phyloP scores from a whole-genome alignment of 139 green algal genomes.

The Chlorella sp. region DNA sequence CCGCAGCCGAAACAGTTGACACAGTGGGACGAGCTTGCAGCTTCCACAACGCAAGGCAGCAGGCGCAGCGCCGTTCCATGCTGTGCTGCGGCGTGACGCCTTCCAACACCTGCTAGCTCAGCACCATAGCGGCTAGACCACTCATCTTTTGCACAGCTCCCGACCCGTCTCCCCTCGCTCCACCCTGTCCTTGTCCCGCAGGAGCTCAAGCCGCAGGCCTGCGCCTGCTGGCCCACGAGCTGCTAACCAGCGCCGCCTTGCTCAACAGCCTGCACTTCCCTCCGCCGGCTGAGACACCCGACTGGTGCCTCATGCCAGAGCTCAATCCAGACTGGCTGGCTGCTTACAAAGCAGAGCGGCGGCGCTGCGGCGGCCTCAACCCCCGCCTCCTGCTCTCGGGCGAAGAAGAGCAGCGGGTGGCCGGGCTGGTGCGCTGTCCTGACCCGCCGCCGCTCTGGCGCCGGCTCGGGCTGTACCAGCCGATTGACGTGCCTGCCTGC shows the following conservation, averaged over 20 bases:
- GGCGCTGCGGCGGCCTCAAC: constrained; percentile 8
- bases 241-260: constrained; percentile 46
- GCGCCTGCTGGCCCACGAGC: constrained; percentile 40
- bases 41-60: too few relatives aligned
- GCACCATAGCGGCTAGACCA: too few relatives aligned
- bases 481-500: constrained; percentile 16
- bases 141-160: neutral
- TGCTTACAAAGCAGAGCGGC: constrained; percentile 27
- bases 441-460: neutral
- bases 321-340: neutral
- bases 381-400: constrained; percentile 20
- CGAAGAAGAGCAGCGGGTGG: constrained; percentile 31
- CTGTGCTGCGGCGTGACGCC: too few relatives aligned
- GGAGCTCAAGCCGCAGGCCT: constrained; percentile 51
- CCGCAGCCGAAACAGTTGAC: too few relatives aligned
- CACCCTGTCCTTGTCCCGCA: neutral
- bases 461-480: neutral
- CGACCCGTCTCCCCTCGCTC: neutral
- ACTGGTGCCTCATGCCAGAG: neutral
- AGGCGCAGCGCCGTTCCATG: too few relatives aligned
- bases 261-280: constrained; percentile 32
- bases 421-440: neutral
- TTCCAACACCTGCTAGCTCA: too few relatives aligned
- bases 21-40: too few relatives aligned
- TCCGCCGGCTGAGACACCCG: too few relatives aligned